Percentiles rank a stretch among this genome's conserved stretches.
phyloP scores from a whole-genome alignment of 176 grass and related monocot species.

The Eragrostis curvula region DNA sequence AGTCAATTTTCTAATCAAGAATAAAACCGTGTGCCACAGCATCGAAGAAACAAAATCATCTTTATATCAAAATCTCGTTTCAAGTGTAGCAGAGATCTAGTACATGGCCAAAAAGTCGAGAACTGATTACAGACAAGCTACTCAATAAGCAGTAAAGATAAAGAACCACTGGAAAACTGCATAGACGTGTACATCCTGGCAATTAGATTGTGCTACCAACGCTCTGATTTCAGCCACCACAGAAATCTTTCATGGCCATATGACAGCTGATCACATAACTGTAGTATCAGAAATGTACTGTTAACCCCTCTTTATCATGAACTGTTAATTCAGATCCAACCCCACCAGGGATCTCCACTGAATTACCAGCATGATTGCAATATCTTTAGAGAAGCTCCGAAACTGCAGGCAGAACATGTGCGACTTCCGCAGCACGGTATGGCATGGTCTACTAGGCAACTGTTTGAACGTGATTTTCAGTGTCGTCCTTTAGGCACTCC shows the following conservation, averaged over 20 bases:
- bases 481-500: constrained; percentile 48
- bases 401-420: neutral
- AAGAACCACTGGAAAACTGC: neutral
- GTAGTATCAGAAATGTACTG: neutral
- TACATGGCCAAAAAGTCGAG: neutral
- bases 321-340: constrained; percentile 13
- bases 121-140: neutral
- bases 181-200: too few species aligned
- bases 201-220: neutral
- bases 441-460: neutral
- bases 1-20: neutral
- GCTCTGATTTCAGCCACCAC: neutral
- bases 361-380: neutral
- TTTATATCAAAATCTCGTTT: neutral
- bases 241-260: neutral
- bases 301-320: neutral
- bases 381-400: constrained; percentile 16
- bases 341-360: neutral
- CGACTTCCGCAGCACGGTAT: neutral
- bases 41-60: neutral
- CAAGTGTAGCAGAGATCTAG: neutral
- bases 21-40: neutral
- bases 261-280: neutral
- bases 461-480: constrained; percentile 15
- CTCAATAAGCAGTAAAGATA: neutral